A percentile compares a stretch with the other conserved stretches of the same genome.
Conservation (phyloP, 257 asterid species). For the Rauvolfia tetraphylla region DNA sequence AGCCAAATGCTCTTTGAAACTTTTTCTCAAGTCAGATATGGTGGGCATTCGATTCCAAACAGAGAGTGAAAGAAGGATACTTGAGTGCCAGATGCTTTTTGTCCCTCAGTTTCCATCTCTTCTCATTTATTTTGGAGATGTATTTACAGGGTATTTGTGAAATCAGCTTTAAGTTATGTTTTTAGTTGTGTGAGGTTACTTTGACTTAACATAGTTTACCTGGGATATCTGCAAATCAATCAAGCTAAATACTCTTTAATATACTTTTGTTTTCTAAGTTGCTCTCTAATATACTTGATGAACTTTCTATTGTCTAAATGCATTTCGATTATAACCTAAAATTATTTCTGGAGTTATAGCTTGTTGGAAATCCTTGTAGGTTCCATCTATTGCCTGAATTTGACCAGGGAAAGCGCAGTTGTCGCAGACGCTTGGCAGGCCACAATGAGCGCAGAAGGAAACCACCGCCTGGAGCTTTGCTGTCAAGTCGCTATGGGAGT, state of each 20-base stretch:
- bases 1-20: too few species aligned
- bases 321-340: background rate
- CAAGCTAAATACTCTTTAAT: background rate
- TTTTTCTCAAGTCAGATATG: too few species aligned
- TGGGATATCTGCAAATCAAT: background rate
- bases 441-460: slow-evolving; percentile 93
- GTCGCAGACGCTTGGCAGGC: slow-evolving; percentile 93
- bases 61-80: background rate
- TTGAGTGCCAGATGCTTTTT: background rate
- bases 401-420: slow-evolving; percentile 88
- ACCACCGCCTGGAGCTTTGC: slow-evolving; percentile 56
- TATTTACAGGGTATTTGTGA: background rate
- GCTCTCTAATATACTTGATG: background rate
- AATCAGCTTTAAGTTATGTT: background rate
- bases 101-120: background rate
- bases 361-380: slow-evolving; percentile 41
- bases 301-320: background rate
- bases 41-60: too few species aligned
- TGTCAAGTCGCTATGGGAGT: slow-evolving; percentile 58
- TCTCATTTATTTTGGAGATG: background rate
- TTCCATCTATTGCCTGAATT: slow-evolving; percentile 85
- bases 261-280: too few species aligned
- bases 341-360: slow-evolving; percentile 16
- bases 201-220: background rate
- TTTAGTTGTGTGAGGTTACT: background rate